Conservation (phyloP, 208 protist genomes). For the Vickermania spadyakhi region DNA sequence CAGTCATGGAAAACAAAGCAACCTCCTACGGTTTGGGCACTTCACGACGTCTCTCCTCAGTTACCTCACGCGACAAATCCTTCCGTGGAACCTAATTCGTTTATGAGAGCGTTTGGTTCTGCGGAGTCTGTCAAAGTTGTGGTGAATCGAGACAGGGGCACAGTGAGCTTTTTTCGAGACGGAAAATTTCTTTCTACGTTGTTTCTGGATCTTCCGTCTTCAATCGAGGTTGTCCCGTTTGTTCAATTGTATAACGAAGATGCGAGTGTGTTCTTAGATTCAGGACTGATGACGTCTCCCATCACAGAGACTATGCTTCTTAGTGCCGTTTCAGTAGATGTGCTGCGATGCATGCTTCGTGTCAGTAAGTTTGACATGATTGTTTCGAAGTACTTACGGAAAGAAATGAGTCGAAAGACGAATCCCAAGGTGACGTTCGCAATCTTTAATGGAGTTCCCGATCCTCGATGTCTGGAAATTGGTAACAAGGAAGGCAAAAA, state of each 20-base stretch:
- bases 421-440: constrained; percentile 71
- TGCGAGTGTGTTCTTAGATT: constrained; percentile 47
- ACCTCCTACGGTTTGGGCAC: constrained; percentile 83
- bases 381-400: constrained; percentile 51
- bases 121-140: constrained; percentile 72
- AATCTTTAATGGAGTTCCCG: constrained; percentile 74
- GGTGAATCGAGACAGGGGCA: constrained; percentile 60
- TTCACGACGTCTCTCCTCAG: constrained; percentile 87
- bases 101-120: constrained; percentile 81
- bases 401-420: constrained; percentile 42
- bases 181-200: constrained; percentile 78
- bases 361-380: constrained; percentile 70
- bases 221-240: constrained; percentile 83
- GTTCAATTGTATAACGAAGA: constrained; percentile 91
- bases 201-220: constrained; percentile 67
- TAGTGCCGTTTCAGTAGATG: constrained; percentile 71
- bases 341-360: constrained; percentile 79
- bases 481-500: constrained; percentile 38
- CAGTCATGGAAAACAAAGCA: constrained; percentile 83
- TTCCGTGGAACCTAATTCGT: constrained; percentile 83
- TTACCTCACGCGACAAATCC: constrained; percentile 85
- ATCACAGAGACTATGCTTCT: constrained; percentile 70
- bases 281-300: constrained; percentile 72
- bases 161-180: constrained; percentile 81
- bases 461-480: constrained; percentile 72